Base-by-base conservation (phyloP, 345 rosid genomes). In the Eucalyptus curtisii region DNA sequence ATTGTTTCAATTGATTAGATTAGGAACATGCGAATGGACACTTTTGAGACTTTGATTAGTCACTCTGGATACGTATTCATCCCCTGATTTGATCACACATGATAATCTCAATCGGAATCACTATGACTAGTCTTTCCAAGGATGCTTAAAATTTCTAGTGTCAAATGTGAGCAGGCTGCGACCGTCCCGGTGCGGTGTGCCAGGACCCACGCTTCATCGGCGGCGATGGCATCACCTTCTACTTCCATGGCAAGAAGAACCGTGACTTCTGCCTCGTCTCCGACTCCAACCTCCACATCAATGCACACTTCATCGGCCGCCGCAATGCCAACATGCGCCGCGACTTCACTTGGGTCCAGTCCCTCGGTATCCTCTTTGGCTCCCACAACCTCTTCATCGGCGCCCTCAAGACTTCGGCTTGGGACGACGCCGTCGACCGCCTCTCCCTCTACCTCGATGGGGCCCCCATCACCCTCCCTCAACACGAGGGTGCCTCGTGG, bases 161-260 rank as follows among this genome's bases (percentile, higher is more conserved):
- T 12, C 45, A 19, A 40, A 33, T 25, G 68, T 61, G 88, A n/a
- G 79, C 92, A 94, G 96, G 89, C 25, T 95, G 98, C 15, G 94
- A 94, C 88, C 90, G 85, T 52, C 95, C 94, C 22, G 95, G 96
- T 53, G 94, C 95, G 13, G 94, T 94, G 15, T 94, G 96, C 89
- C 94, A 94, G 89, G 98, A 95, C 87, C 97, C 96, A 22, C 90
- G 96, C 50, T 96, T 96, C 93, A 90, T 95, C 20, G 96, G 95
- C 30, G 96, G 95, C 25, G 95, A 95, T 9, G 95, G 96, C 30
- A 90, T 93, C 47, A 92, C 97, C 89, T 95, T 95, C 91, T 96
- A 95, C 92, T 96, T 94, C 95, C 97, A 96, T 66, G 98, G 95
- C 84, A 93, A 93, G 91, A 95, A 92, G 68, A 87, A 89, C 82